phyloP scores from a whole-genome alignment of 1,284 basidiomycete species.

The Sporisorium graminicola region DNA sequence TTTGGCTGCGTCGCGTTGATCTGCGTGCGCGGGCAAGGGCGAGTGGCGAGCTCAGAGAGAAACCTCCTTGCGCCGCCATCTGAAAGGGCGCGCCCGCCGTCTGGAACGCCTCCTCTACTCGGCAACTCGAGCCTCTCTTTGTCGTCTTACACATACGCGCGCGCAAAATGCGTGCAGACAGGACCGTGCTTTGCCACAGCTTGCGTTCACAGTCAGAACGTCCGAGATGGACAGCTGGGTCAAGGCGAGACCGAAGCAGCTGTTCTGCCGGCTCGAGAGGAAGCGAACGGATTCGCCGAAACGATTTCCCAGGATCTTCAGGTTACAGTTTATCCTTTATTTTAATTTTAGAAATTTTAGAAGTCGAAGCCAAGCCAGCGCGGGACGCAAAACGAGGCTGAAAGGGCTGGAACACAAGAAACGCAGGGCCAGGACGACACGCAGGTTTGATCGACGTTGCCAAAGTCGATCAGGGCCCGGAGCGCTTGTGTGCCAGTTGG shows the following conservation, averaged over 20 bases:
- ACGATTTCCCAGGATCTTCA: not conserved
- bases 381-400: not conserved
- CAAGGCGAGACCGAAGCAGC: not conserved
- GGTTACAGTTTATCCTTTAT: not conserved
- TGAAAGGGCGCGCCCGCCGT: not conserved
- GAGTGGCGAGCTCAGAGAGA: not conserved
- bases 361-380: too few species aligned
- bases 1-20: conserved; percentile 9
- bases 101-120: not conserved
- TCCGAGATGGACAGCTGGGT: not conserved
- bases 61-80: conserved; percentile 2
- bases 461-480: not conserved
- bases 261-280: not conserved
- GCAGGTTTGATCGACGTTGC: conserved; percentile 16
- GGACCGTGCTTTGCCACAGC: not conserved
- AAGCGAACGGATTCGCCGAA: not conserved
- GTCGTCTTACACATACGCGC: not conserved
- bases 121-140: not conserved
- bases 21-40: not conserved
- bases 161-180: not conserved
- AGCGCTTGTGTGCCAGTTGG: too few species aligned
- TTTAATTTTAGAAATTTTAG: not conserved
- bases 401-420: not conserved
- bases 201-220: too few species aligned
- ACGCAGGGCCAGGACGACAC: not conserved